Evolutionary conservation across 2,329 filamentous ascomycete genomes (phyloP), one percentile per base, ranked within the genome.

Genomic region (Aspergillus unguis): DNA sequence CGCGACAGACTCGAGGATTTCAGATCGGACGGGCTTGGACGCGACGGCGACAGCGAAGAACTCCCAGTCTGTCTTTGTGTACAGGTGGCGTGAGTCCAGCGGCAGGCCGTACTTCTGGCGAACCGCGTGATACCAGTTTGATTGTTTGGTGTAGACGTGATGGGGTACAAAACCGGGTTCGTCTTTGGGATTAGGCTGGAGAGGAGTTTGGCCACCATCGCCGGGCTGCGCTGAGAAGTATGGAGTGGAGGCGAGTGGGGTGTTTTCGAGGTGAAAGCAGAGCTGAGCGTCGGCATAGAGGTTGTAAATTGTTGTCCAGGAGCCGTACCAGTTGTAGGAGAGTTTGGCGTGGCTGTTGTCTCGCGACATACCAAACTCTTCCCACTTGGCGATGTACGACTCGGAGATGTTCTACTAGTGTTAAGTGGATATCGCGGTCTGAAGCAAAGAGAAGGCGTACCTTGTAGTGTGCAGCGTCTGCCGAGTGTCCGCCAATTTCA

Each of bases 31-130:
- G 53, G 79, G 73, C 66, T 82, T 81, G 60, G 84, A 85, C 3
- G 88, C 83, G 4, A 95, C 86, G 1, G 90, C 88, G 43, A 90
- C 90, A 0, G 89, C 88, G 69, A 94, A 92, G 68, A 95, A 91
- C 62, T 94, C 86, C 90, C 90, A 95, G 72, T 95, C 90, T 29
- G 86, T 90, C 73, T 95, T 95, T 32, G 89, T 87, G 70, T 94
- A 94, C 3, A 92, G 71, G 69, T 94, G 89, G 40, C 90, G 83
- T 60, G 82, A 87, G 71, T 95, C 90, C 6, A 95, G 80, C 0
- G 90, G 90, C 3, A 95, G 74, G 1, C 90, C 90, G 69, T 92
- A 95, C 62, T 82, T 85, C 68, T 95, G 89, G 59, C 89, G 82
- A 7, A 92, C 88, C 10, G 82, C 80, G 57, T 82, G 78, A 73